Base-by-base conservation (phyloP, 2,329 filamentous ascomycete species). In the Cucurbitaria berberidis region DNA sequence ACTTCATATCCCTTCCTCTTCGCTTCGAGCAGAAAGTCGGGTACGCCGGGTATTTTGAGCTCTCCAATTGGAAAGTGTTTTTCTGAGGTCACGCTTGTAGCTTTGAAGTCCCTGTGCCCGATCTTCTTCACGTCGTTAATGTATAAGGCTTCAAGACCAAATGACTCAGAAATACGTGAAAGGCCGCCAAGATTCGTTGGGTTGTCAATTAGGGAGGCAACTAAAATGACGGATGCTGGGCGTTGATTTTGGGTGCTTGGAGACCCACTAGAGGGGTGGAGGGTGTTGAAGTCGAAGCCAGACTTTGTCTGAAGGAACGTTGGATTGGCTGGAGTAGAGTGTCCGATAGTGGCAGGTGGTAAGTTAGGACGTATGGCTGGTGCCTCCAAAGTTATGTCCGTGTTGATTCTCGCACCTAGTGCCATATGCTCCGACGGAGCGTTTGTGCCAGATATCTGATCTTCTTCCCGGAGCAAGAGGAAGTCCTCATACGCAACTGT, bases 301-400 rank as follows among this genome's bases (percentile, higher is more conserved):
- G 75, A 76, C 70, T 83, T 83, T 5, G 80, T 83, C 68, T 83
- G 81, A 27, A 82, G 75, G n/a, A 78, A 74, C 0, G 62, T 53
- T 16, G 65, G 50, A 11, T 53, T 49, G 9, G 44, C 18, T 3
- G 55, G 36, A 19, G 41, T 16, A 3, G 39, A n/a, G 15, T 45
- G 21, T 26, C 22, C 8, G 5, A 36, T 3, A 8, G 38, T 3
- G 9, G 38, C 21, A 11, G 30, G 13, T 11, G 30, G 13, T 26
- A n/a, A 19, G 15, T 9, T 22, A 0, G 27, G 26, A 1, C 43
- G 26, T 40, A 50, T 29, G n/a, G 21, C 8, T 16, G 18, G 57
- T 7, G 18, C 24, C n/a, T 19, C 27, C 26, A 35, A 42, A 21
- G 7, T 15, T 11, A 13, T 13, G n/a, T 19, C 11, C 34, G 34